phyloP scores from a whole-genome alignment of 176 grass and related monocot genomes.

The Rhynchospora breviuscula region DNA sequence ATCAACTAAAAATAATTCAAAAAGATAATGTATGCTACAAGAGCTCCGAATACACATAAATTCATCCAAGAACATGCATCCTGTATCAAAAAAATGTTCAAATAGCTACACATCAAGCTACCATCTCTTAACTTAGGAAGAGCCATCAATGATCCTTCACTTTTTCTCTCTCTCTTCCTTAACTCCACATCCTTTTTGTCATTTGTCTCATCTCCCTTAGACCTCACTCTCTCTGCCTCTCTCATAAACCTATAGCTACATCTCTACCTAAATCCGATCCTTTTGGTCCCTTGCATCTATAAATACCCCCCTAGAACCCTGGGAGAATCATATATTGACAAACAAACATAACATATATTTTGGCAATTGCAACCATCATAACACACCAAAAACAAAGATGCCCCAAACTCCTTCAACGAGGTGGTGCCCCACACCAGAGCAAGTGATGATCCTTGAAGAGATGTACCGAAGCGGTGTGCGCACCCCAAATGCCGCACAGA shows the following conservation, averaged over 20 bases:
- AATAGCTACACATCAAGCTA: neutral
- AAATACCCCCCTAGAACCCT: slow-evolving; percentile 25
- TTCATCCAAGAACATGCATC: neutral
- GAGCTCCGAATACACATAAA: neutral
- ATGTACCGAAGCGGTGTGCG: slow-evolving; percentile 75
- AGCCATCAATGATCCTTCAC: slow-evolving; percentile 10
- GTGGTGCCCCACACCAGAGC: slow-evolving; percentile 82
- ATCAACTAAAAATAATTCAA: neutral
- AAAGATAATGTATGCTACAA: neutral
- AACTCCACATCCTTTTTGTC: slow-evolving; percentile 30
- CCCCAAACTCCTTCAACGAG: slow-evolving; percentile 85
- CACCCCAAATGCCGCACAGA: slow-evolving; percentile 69
- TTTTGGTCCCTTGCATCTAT: slow-evolving; percentile 24
- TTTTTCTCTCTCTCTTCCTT: slow-evolving; percentile 22
- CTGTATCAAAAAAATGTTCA: neutral
- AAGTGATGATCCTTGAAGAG: slow-evolving; percentile 85
- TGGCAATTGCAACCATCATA: neutral
- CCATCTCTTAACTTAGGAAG: neutral
- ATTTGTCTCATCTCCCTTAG: slow-evolving; percentile 31
- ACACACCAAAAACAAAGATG: slow-evolving; percentile 22
- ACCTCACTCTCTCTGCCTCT: slow-evolving; percentile 24
- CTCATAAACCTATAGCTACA: slow-evolving; percentile 10
- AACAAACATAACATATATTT: neutral
- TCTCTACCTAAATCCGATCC: neutral
- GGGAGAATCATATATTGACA: neutral